Conservation (phyloP, 495 filamentous ascomycete genomes). For the Podospora pseudopauciseta region DNA sequence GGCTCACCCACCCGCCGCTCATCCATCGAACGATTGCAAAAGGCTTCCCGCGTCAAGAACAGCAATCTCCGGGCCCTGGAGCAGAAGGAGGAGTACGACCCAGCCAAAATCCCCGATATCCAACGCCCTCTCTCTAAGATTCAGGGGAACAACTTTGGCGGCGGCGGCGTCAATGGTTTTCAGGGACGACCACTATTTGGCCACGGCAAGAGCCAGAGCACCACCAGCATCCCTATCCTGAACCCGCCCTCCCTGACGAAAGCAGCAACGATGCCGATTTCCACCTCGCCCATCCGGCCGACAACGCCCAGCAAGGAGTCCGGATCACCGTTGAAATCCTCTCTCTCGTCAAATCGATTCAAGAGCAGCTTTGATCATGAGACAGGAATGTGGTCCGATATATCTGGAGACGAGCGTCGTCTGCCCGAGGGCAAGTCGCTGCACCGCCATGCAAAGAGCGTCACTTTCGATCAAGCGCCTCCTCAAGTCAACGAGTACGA, state of each 20-base stretch:
- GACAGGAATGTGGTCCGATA: slow-evolving; percentile 68
- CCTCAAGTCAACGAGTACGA: slow-evolving; percentile 96
- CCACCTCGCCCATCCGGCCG: slow-evolving; percentile 29
- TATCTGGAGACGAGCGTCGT: slow-evolving; percentile 47
- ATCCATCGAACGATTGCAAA: slow-evolving; percentile 89
- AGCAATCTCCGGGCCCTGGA: slow-evolving; percentile 91
- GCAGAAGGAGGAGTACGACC: slow-evolving; percentile 85
- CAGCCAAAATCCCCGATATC: slow-evolving; percentile 64
- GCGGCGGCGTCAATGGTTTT: slow-evolving; percentile 44
- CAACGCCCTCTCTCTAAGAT: slow-evolving; percentile 75
- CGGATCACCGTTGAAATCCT: slow-evolving; percentile 80
- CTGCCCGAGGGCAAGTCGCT: slow-evolving; percentile 56
- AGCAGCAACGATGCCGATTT: slow-evolving; percentile 18
- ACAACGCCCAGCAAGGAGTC: slow-evolving; percentile 70
- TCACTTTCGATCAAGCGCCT: slow-evolving; percentile 91
- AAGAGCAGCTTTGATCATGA: slow-evolving; percentile 70
- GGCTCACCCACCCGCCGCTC: slow-evolving; percentile 68
- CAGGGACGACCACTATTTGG: slow-evolving; percentile 38
- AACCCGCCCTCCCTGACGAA: slow-evolving; percentile 28
- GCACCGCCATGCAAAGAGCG: slow-evolving; percentile 86
- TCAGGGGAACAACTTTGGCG: slow-evolving; percentile 60
- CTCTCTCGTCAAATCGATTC: slow-evolving; percentile 67
- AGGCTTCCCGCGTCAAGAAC: slow-evolving; percentile 91
- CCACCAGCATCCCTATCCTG: slow-evolving; percentile 45
- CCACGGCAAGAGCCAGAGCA: slow-evolving; percentile 46